Percentiles rank a stretch among this genome's conserved stretches.
Conservation (phyloP, 2,329 filamentous ascomycete species). For the Penicillium hesseltinei region DNA sequence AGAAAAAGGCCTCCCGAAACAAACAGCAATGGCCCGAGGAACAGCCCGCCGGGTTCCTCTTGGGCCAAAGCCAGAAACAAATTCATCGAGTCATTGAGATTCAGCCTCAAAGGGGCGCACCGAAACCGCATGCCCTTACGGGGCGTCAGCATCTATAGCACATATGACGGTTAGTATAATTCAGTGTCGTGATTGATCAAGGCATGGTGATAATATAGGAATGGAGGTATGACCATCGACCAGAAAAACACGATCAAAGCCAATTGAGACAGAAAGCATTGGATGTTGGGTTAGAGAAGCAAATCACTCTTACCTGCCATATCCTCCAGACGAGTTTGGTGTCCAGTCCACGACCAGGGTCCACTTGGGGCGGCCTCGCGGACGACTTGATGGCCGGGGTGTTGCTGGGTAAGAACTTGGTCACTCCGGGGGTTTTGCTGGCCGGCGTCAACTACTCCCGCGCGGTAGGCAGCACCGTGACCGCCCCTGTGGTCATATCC, state of each 20-base stretch:
- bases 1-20: background rate
- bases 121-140: background rate
- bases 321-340: background rate
- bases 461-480: background rate
- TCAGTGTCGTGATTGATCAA: background rate
- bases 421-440: background rate
- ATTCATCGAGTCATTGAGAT: background rate
- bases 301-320: background rate
- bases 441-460: background rate
- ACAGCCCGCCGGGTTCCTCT: background rate
- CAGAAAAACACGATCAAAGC: background rate
- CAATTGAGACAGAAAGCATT: background rate
- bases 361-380: background rate
- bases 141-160: background rate
- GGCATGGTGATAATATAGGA: background rate
- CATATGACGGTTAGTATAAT: background rate
- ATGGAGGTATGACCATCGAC: background rate
- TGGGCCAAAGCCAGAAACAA: background rate
- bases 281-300: background rate
- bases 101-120: background rate
- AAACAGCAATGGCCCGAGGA: no score
- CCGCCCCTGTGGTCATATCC: background rate
- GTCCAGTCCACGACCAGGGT: background rate
- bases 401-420: background rate
- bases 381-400: background rate